Evolutionary conservation across 257 asterid species (phyloP), one percentile per base, ranked within the genome.

Genomic region (Nicotiana undulata): DNA sequence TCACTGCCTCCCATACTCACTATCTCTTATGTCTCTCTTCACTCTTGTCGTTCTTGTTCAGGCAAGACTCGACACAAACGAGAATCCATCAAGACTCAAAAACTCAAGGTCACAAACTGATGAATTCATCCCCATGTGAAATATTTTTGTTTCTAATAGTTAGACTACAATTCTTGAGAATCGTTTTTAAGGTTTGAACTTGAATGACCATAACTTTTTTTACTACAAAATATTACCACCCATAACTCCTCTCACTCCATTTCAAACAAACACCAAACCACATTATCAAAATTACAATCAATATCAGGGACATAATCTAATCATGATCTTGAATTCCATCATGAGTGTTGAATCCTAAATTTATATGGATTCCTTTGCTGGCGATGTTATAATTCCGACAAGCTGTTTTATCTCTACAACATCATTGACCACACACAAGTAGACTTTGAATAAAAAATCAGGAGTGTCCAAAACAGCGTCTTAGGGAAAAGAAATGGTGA

Each of bases 401-500:
- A 49, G 17, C 37, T 72, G 26, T 49, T 24, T 44, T 46, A 24
- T 49, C 13, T 13, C 20, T 49, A 46, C 40, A 0, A 44, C 77
- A 70, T 49, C 79, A 49, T 15, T 37, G 58, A 60, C 17, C 70
- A 12, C 24, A 63, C 44, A 22, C 12, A 22, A 24, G 53, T 63
- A 37, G 9, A 60, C 18, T 20, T 37, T 13, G 20, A 72, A 46
- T 46, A n/a, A 28, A 6, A 59, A 34, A 12, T 32, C 37, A 77
- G 68, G 81, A 4, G 3, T 37, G 79, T 3, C 79, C 79, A 77
- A 93, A 89, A 80, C 94, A 91, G 29, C 59, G 63, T 66, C 79
- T 63, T 20, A 90, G 26, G 18, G 92, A 89, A 75, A 88, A 84
- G 31, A 55, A 7, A 32, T 72, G 81, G 8, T 87, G 79, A 16